Evolutionary conservation across 805 yeast genomes (phyloP).

Genomic region (Pachysolen tannophilus): DNA sequence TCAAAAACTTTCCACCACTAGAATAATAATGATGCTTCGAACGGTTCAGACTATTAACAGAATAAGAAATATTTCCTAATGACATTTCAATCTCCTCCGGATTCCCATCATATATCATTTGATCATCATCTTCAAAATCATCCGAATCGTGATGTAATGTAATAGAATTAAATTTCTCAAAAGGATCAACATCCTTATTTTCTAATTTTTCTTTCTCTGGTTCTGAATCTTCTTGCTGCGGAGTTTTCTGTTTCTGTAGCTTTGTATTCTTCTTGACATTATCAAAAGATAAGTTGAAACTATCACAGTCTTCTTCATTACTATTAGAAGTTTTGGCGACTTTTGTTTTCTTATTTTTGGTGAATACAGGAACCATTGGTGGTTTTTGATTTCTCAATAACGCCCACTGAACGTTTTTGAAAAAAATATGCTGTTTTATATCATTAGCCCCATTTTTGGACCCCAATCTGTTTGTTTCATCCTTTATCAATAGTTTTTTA

Average conservation of each 20-base stretch:
- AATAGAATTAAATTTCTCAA: conserved; percentile 77
- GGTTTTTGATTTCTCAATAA: conserved; percentile 86
- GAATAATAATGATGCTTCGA: conserved; percentile 14
- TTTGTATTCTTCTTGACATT: neutral
- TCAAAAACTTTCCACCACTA: conserved; percentile 18
- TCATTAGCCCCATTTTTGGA: conserved; percentile 94
- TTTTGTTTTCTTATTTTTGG: conserved; percentile 7
- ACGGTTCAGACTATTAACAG: conserved; percentile 30
- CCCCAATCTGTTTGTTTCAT: conserved; percentile 83
- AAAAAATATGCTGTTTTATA: conserved; percentile 83
- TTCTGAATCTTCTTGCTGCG: conserved; percentile 20
- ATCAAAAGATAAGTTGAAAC: conserved; percentile 9
- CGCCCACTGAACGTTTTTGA: conserved; percentile 94
- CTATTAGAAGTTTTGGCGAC: conserved; percentile 2
- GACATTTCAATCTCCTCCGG: no score
- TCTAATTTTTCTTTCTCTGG: no score
- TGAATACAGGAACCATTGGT: conserved; percentile 85
- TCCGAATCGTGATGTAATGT: conserved; percentile 71
- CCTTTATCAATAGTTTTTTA: conserved; percentile 76
- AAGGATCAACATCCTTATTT: conserved; percentile 76
- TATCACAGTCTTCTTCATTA: conserved; percentile 10
- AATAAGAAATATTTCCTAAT: no score
- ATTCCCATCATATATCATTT: no score
- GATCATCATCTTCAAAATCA: conserved; percentile 31
- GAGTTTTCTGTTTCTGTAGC: neutral